A percentile compares a stretch with the other conserved stretches of the same genome.
These are phyloP conservation scores for Lolium multiflorum DNA, from an alignment of 176 grass and related monocot species.

Conservation along the genomic window DNA sequence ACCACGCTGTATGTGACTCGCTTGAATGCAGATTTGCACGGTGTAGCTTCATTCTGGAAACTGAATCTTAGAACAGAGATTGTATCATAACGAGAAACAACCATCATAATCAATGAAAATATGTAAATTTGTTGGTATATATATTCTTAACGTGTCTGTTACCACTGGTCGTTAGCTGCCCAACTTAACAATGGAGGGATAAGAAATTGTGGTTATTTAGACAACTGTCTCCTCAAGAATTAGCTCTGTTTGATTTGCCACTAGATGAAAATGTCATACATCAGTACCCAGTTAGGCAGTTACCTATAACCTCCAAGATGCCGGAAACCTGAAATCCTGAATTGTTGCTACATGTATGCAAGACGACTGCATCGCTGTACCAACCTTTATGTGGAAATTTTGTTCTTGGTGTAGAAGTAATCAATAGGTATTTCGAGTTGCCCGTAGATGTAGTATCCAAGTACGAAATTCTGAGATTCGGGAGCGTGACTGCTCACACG, in stretches of 20 bases:
- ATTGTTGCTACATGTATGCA: neutral
- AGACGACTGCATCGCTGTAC: no score
- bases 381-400: neutral
- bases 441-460: no score
- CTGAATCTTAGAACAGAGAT: conserved; percentile 34
- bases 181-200: neutral
- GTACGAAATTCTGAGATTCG: no score
- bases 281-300: neutral
- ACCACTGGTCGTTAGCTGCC: neutral
- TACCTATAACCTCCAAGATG: neutral
- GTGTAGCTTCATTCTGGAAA: neutral
- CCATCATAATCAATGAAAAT: conserved; percentile 50
- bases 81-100: conserved; percentile 54
- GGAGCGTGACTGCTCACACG: no score
- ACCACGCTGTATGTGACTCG: conserved; percentile 33
- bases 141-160: neutral
- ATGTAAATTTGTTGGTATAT: conserved; percentile 49
- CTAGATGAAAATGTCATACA: neutral
- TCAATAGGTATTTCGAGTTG: neutral
- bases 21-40: conserved; percentile 41
- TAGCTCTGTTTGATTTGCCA: neutral
- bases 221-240: neutral
- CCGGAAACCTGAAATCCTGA: neutral
- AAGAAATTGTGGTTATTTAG: conserved; percentile 17
- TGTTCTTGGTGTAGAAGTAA: neutral